Evolutionary conservation across 1,284 basidiomycete genomes (phyloP), one percentile per base, ranked within the genome.

Genomic region (Cutaneotrichosporon cyanovorans): DNA sequence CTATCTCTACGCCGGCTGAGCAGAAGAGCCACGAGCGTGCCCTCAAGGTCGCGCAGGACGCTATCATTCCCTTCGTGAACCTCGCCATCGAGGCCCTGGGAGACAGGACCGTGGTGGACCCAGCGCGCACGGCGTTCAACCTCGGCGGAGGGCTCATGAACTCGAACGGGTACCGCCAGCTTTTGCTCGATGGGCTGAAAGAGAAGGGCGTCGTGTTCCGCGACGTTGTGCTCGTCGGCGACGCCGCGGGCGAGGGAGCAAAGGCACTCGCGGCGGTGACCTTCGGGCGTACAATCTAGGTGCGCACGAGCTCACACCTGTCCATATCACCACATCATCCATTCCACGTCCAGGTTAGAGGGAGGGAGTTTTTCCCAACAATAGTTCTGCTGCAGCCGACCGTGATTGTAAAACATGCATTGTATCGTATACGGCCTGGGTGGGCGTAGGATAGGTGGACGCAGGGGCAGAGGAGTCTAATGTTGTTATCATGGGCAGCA

Each of bases 71-170:
- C 2, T 31, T 68, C 28, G 53, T 65, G 28, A 50, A 59, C 14
- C 58, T 68, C 36, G 53, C 59, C 0, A 43, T 58, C 22, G 55
- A 57, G n/a, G 47, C 60, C 4, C 51, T 68, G 3, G 66, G 66
- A 16, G 66, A 68, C 50, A 37, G 50, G 14, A 59, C 51, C 1
- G 39, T 60, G 22, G 61, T 67, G 23, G 48, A 56, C 20, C 59
- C 62, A 3, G 34, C 47, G n/a, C 39, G 40, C 18, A 58, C 63
- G 2, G 60, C 55, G 0, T 46, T 68, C 37, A 54, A 56, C 4
- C 52, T 68, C 16, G 66, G 66, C 22, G 66, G 66, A 3, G 66
- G 66, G 2, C 46, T 68, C 44, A 61, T 59, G 63, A 61, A 59
- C 56, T 55, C 54, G 25, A 43, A 49, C 15, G 65, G 65, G 7